phyloP scores from a whole-genome alignment of 345 rosid genomes.

The Camelina laxa region DNA sequence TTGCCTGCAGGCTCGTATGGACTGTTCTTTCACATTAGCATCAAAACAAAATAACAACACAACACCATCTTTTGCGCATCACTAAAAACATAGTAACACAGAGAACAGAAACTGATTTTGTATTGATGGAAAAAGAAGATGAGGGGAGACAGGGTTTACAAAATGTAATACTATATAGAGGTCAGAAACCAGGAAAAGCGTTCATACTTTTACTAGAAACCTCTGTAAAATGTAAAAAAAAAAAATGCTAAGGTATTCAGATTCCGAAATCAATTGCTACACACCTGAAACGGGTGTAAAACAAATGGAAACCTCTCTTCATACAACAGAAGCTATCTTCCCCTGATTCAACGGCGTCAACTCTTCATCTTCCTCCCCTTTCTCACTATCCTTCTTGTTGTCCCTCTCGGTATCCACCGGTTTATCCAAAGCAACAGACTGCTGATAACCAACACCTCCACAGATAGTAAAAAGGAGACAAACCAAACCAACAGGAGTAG shows the following conservation, averaged over 20 bases:
- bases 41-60: conserved; percentile 12
- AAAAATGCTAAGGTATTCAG: not conserved
- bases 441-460: conserved; percentile 96
- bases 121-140: conserved; percentile 25
- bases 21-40: conserved; percentile 10
- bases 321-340: conserved; percentile 54
- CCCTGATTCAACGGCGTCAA: conserved; percentile 50
- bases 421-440: conserved; percentile 68
- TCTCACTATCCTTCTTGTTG: conserved; percentile 14
- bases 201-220: conserved; percentile 3
- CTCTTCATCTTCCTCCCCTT: conserved; percentile 39
- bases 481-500: conserved; percentile 82
- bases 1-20: no score
- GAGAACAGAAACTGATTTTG: conserved; percentile 27
- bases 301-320: conserved; percentile 32
- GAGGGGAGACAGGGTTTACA: conserved; percentile 28
- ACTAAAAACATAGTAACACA: not conserved
- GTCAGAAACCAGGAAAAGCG: conserved; percentile 14
- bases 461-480: conserved; percentile 82
- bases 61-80: not conserved
- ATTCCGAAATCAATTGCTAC: conserved; percentile 23
- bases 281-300: conserved; percentile 22
- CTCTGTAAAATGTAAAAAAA: conserved; percentile 15
- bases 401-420: not conserved
- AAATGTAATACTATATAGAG: conserved; percentile 26